phyloP scores from a whole-genome alignment of 2,329 filamentous ascomycete genomes.

The Madurella mycetomatis region DNA sequence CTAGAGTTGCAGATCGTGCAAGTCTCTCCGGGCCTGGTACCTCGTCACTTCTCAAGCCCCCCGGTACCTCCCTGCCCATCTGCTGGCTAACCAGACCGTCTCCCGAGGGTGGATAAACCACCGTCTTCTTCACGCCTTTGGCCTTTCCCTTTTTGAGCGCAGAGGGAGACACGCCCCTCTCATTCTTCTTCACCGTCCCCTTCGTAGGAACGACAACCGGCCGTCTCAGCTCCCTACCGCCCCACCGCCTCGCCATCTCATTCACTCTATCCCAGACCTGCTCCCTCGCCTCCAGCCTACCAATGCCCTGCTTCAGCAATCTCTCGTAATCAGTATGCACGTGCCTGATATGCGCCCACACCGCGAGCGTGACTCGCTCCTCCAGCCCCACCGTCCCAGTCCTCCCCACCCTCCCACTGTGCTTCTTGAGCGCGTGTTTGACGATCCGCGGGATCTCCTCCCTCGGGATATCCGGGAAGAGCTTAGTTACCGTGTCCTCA shows the following conservation, averaged over 20 bases:
- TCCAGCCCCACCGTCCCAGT: slow-evolving; percentile 35
- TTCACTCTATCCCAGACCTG: slow-evolving; percentile 16
- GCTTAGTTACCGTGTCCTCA: slow-evolving; percentile 30
- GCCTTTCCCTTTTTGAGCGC: not conserved
- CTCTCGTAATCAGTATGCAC: slow-evolving; percentile 44
- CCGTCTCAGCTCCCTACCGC: slow-evolving; percentile 3
- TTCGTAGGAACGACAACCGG: not conserved
- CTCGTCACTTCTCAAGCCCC: not conserved
- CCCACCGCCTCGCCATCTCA: slow-evolving; percentile 24
- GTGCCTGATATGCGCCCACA: slow-evolving; percentile 47
- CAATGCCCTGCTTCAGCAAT: slow-evolving; percentile 27
- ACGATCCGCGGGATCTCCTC: slow-evolving; percentile 34
- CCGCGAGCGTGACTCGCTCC: slow-evolving; percentile 41
- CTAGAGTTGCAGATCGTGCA: not conserved
- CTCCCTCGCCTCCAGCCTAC: slow-evolving; percentile 22
- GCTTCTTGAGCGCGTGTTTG: slow-evolving; percentile 41
- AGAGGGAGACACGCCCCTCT: not conserved
- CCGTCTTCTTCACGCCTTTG: not conserved
- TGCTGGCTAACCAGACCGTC: not conserved
- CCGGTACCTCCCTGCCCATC: not conserved
- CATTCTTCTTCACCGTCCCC: not conserved
- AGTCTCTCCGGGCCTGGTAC: too few species aligned
- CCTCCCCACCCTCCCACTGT: slow-evolving; percentile 45
- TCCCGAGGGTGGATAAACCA: not conserved
- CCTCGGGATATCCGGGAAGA: slow-evolving; percentile 40